phyloP scores from a whole-genome alignment of 192 early-diverging fungal species.

The Coemansia sp. region DNA sequence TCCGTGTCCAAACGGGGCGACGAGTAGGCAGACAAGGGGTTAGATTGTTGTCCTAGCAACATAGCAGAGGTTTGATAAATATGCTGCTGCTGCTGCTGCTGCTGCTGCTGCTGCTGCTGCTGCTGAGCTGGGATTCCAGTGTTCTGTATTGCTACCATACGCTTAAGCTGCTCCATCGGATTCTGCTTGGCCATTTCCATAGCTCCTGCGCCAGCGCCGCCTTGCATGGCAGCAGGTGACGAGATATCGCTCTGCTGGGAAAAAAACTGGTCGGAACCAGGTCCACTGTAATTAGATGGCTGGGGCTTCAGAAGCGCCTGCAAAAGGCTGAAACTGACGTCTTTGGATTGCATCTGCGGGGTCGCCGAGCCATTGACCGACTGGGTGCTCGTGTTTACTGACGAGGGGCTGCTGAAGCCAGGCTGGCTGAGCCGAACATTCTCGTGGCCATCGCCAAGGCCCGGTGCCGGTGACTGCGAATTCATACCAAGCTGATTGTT shows the following conservation, averaged over 20 bases:
- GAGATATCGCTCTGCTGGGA: not conserved
- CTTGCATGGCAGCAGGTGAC: not conserved
- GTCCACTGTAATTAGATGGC: conserved; percentile 9
- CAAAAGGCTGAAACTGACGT: conserved; percentile 40
- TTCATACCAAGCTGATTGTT: conserved; percentile 15
- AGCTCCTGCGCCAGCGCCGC: conserved; percentile 5
- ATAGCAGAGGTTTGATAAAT: not conserved
- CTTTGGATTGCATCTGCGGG: conserved; percentile 33
- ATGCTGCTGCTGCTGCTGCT: conserved; percentile 4
- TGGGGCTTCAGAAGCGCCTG: conserved; percentile 50
- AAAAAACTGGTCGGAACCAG: conserved; percentile 15
- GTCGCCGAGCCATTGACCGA: conserved; percentile 21
- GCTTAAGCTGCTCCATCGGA: conserved; percentile 45
- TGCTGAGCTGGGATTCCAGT: conserved; percentile 8
- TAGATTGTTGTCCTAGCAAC: not conserved
- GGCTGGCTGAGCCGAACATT: conserved; percentile 10
- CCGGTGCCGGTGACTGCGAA: conserved; percentile 31
- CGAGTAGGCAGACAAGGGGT: conserved; percentile 12
- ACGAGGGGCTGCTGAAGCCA: conserved; percentile 27
- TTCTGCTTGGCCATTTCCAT: conserved; percentile 4
- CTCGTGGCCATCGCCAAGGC: conserved; percentile 11
- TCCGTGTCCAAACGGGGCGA: conserved; percentile 20
- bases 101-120: conserved; percentile 18
- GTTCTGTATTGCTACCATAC: conserved; percentile 41
- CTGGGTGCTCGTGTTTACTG: conserved; percentile 32